Percentiles rank a stretch among this genome's conserved stretches.
Conservation (phyloP, 768 basidiomycete species). For the Sutorius australiensis region DNA sequence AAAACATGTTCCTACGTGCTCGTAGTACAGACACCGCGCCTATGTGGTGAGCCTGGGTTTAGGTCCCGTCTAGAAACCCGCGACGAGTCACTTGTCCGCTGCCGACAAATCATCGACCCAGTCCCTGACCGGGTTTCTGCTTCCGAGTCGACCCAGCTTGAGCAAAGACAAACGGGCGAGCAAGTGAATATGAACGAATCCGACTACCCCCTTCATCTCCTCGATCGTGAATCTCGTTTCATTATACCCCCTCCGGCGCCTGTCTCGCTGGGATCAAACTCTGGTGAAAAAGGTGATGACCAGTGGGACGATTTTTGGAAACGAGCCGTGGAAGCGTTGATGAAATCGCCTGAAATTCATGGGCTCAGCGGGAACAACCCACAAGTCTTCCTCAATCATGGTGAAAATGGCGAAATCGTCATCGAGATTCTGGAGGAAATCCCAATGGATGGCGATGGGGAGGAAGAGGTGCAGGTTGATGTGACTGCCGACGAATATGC, state of each 20-base stretch:
- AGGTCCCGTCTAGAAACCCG: slow-evolving; percentile 64
- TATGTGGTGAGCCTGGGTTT: slow-evolving; percentile 93
- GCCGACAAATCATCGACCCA: slow-evolving; percentile 63
- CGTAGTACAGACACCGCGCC: slow-evolving; percentile 89
- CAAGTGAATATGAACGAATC: slow-evolving; percentile 42
- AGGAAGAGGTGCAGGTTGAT: slow-evolving; percentile 22
- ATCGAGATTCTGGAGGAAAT: slow-evolving; percentile 46
- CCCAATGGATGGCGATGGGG: slow-evolving; percentile 32
- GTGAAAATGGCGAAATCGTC: slow-evolving; percentile 39
- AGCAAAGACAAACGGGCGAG: slow-evolving; percentile 26
- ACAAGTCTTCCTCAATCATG: slow-evolving; percentile 41
- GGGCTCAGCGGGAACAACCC: slow-evolving; percentile 27
- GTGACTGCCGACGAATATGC: slow-evolving; percentile 39
- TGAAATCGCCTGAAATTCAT: slow-evolving; percentile 31
- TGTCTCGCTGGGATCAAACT: slow-evolving; percentile 15
- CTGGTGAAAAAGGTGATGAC: slow-evolving; percentile 13
- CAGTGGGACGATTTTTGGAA: slow-evolving; percentile 26
- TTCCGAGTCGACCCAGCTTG: slow-evolving; percentile 30
- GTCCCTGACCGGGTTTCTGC: slow-evolving; percentile 15
- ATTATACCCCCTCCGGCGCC: slow-evolving; percentile 33
- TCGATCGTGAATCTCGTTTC: slow-evolving; percentile 48
- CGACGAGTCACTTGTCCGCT: slow-evolving; percentile 69
- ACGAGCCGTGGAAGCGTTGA: slow-evolving; percentile 27
- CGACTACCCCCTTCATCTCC: slow-evolving; percentile 53
- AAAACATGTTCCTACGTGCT: slow-evolving; percentile 93